Evolutionary conservation across 2,329 filamentous ascomycete species (phyloP), one percentile per base, ranked within the genome.

Genomic region (Iodosphaeria phyllophila): DNA sequence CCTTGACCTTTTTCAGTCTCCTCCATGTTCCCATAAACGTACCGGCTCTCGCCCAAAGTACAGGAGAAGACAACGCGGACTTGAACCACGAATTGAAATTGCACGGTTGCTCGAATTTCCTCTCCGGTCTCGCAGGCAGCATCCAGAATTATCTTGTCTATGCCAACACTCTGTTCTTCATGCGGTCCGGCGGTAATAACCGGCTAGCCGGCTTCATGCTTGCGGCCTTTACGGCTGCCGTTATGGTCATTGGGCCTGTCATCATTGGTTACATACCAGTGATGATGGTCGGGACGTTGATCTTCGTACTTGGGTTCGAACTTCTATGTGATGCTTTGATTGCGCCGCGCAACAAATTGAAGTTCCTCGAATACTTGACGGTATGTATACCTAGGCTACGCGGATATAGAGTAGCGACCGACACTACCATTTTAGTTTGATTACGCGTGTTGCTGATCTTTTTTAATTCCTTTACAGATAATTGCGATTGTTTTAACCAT

Each of bases 11-110:
- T 56, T 98, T 98, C 40, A 89, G 89, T 26, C 75, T 98, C 28
- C 64, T 98, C 3, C 89, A 98, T 44, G 89, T 98, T 3, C 89
- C 89, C 0, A 98, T 98, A 51, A 98, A 98, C 40, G 84, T 98
- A 4, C 89, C 89, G 3, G 89, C 89, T 3, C 55, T 98, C 30
- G 89, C 82, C 0, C 74, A 92, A 24, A 83, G 82, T 16, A 80
- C 78, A 4, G 82, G 83, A 21, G 84, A 95, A 47, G 89, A 98
- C 43, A 78, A 95, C 42, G 65, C 92, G 16, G 74, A 91, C 43
- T 68, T 98, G 24, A 82, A 98, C 43, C 71, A 78, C 32, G 89
- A 98, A 46, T 60, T 98, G 13, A 82, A 84, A 41, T 72, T 92
- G 21, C 89, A 98, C 41, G 89, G 89, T 3, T 68, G 89, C 36